phyloP scores from a whole-genome alignment of 768 basidiomycete genomes.

The Lyophyllum decastes region DNA sequence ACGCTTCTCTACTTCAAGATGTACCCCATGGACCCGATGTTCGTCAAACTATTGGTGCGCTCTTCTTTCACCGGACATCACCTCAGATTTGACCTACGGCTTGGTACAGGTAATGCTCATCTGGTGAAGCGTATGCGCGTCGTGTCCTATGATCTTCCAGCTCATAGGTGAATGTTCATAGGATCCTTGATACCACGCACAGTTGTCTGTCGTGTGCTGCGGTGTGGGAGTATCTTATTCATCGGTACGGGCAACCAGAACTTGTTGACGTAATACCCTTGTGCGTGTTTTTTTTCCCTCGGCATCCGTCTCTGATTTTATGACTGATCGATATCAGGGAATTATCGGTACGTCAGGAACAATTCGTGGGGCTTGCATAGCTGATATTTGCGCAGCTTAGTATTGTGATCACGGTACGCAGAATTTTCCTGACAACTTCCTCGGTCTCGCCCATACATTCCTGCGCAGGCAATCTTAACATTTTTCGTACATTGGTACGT shows the following conservation, averaged over 20 bases:
- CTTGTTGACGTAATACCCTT: conserved; percentile 15
- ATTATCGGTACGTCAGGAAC: not conserved
- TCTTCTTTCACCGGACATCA: not conserved
- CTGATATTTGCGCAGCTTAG: not conserved
- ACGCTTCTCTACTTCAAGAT: conserved; percentile 9
- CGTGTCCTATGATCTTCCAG: not conserved
- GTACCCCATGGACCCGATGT: not conserved
- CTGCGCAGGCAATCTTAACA: not conserved
- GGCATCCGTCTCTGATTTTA: not conserved
- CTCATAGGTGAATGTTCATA: not conserved
- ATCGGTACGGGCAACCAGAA: conserved; percentile 14
- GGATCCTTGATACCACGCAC: conserved; percentile 25
- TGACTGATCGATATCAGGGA: not conserved
- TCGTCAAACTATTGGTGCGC: not conserved
- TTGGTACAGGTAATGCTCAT: not conserved
- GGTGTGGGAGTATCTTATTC: conserved; percentile 26
- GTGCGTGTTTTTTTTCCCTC: not conserved
- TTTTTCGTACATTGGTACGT: not conserved
- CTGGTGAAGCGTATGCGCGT: not conserved
- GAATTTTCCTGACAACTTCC: not conserved
- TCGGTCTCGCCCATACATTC: not conserved
- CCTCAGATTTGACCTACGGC: not conserved
- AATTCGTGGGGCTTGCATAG: not conserved
- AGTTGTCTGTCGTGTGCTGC: conserved; percentile 23
- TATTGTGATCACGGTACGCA: not conserved